Evolutionary conservation across 371 early-diverging fungal genomes (phyloP).

Genomic region (Mucor piriformis): DNA sequence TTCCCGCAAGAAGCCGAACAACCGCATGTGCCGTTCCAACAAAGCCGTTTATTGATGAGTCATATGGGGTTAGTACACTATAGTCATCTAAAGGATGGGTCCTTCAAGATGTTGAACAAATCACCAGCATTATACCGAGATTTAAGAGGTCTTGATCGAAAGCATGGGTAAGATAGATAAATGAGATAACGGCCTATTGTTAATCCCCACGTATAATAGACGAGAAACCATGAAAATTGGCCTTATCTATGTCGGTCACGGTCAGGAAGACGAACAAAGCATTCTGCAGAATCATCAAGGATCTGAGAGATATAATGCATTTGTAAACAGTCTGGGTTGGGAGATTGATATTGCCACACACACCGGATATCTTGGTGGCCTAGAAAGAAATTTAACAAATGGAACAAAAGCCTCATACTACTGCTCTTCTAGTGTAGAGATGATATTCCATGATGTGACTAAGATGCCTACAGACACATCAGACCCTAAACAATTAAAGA

Average conservation of each 20-base stretch:
- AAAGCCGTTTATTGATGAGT: slow-evolving; percentile 69
- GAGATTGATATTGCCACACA: slow-evolving; percentile 84
- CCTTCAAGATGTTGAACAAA: slow-evolving; percentile 71
- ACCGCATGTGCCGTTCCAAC: slow-evolving; percentile 61
- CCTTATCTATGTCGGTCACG: slow-evolving; percentile 87
- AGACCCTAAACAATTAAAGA: slow-evolving; percentile 85
- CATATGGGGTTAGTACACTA: slow-evolving; percentile 78
- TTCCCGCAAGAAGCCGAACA: slow-evolving; percentile 58
- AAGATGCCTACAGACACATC: slow-evolving; percentile 84
- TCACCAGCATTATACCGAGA: slow-evolving; percentile 72
- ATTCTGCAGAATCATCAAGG: slow-evolving; percentile 80
- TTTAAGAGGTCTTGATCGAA: slow-evolving; percentile 76
- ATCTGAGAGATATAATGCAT: slow-evolving; percentile 74
- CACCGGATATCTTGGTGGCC: slow-evolving; percentile 85
- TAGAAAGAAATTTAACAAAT: slow-evolving; percentile 81
- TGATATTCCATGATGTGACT: slow-evolving; percentile 92
- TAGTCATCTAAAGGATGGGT: slow-evolving; percentile 71
- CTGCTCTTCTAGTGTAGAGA: slow-evolving; percentile 79
- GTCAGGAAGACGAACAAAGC: slow-evolving; percentile 84
- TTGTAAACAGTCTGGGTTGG: slow-evolving; percentile 86
- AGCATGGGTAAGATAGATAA: slow-evolving; percentile 76
- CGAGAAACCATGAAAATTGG: slow-evolving; percentile 91
- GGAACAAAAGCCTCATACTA: slow-evolving; percentile 83
- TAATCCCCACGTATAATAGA: slow-evolving; percentile 26
- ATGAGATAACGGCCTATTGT: too few relatives aligned